These are phyloP conservation scores for Alternaria arborescens DNA, from an alignment of 2,329 filamentous ascomycete genomes.

Conservation along the genomic window DNA sequence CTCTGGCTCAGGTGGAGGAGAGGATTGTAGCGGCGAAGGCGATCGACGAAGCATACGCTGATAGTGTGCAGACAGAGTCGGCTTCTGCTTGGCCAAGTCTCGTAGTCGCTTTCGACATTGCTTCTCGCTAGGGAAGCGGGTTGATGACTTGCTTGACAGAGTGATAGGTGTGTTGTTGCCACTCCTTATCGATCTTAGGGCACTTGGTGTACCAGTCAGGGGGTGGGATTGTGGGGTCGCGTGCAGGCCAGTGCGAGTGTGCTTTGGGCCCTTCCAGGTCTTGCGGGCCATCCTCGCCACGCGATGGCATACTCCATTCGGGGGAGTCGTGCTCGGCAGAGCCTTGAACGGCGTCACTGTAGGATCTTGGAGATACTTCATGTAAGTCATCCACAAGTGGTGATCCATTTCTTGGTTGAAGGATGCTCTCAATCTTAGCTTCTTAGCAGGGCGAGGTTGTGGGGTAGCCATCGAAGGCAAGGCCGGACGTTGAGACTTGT, in stretches of 20 bases:
- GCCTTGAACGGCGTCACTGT: constrained; percentile 73
- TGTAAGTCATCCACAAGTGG: constrained; percentile 72
- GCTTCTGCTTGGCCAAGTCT: constrained; percentile 67
- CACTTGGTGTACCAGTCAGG: constrained; percentile 54
- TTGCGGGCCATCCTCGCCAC: constrained; percentile 69
- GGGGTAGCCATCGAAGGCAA: constrained; percentile 45
- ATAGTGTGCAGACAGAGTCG: constrained; percentile 70
- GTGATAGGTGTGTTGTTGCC: constrained; percentile 60
- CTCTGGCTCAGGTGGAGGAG: constrained; percentile 46
- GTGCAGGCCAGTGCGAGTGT: constrained; percentile 38
- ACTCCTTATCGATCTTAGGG: constrained; percentile 53
- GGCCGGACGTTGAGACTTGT: constrained; percentile 38
- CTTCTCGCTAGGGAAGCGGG: constrained; percentile 66
- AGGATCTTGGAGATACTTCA: constrained; percentile 71
- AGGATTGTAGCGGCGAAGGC: constrained; percentile 64
- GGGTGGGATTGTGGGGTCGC: constrained; percentile 25
- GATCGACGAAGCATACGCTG: constrained; percentile 68
- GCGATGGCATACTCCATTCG: constrained; percentile 70
- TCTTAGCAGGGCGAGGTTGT: constrained; percentile 46
- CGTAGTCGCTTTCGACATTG: constrained; percentile 67
- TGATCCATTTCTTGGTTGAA: constrained; percentile 72
- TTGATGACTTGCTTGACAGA: constrained; percentile 47
- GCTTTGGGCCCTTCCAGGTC: constrained; percentile 63
- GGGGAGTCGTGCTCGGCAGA: constrained; percentile 69
- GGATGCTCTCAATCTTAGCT: constrained; percentile 54